Percentiles rank a stretch among this genome's conserved stretches.
Evolutionary conservation across 192 early-diverging fungal genomes (phyloP).

Genomic region (Linnemannia exigua): DNA sequence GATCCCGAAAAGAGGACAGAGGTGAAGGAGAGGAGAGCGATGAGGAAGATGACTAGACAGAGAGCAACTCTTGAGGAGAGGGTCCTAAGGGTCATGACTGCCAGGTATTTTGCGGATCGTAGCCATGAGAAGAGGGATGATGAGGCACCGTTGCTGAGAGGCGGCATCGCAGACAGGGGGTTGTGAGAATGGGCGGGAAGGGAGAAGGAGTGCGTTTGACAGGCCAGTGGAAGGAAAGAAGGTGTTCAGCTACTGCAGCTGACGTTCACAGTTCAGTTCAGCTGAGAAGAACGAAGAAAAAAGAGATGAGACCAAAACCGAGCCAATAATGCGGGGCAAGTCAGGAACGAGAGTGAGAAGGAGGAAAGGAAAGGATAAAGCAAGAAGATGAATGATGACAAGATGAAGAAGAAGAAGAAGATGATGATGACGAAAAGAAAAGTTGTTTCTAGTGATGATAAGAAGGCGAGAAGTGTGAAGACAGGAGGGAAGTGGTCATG

Average conservation of each 20-base stretch:
- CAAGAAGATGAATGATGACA: background rate
- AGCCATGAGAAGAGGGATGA: slow-evolving; percentile 12
- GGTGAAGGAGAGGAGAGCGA: slow-evolving; percentile 40
- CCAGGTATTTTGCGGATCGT: slow-evolving; percentile 19
- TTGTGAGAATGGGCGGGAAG: background rate
- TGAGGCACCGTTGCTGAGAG: slow-evolving; percentile 39
- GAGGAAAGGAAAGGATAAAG: background rate
- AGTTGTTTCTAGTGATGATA: no score
- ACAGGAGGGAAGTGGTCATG: background rate
- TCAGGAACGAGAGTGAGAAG: background rate
- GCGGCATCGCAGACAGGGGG: slow-evolving; percentile 28
- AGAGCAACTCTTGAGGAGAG: slow-evolving; percentile 36
- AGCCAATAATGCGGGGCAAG: background rate
- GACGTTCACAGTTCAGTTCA: background rate
- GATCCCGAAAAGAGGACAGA: slow-evolving; percentile 50
- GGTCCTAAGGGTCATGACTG: slow-evolving; percentile 19
- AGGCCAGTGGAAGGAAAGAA: no score
- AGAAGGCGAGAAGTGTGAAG: background rate
- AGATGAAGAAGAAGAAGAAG: background rate
- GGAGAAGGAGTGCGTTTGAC: background rate
- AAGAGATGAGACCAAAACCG: background rate
- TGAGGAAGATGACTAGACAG: slow-evolving; percentile 37
- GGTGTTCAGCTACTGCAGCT: no score
- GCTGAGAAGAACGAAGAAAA: background rate
- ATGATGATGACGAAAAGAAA: slow-evolving; percentile 6